Base-by-base conservation (phyloP, 139 green algal genomes). In the Pleodorina starrii region DNA sequence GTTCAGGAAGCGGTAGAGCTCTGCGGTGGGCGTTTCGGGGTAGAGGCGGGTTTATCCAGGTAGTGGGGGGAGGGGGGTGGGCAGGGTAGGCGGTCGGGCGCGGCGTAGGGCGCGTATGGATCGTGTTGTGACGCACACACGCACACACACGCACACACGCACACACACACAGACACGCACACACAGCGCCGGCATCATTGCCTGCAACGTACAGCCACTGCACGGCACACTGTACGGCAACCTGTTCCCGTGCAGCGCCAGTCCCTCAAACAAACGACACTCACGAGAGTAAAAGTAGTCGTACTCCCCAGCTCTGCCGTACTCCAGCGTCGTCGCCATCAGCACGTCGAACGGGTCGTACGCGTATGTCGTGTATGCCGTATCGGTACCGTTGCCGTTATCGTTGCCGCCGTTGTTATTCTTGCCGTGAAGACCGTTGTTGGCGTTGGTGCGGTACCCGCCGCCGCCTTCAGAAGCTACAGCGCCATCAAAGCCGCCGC, bases 271-370 rank as follows among this genome's bases (percentile, higher is more conserved):
- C n/a, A n/a, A n/a, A n/a, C n/a, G n/a, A n/a, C n/a, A n/a, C n/a
- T n/a, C n/a, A 88, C 82, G 29, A 16, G 82, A 25, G 35, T 88
- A 88, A 43, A 88, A 88, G 66, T 88, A 88, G 25, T 36, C 40
- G 35, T 79, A 88, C 68, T 88, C 63, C 19, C 82, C 82, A 0
- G 82, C 82, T 32, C 82, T 68, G 82, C 82, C 82, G 60, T 88
- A 88, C 66, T 79, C 66, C 7, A 88, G 66, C 1, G 82, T 80
- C 27, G 66, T 79, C 1, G 82, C 82, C 46, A 88, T 36, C 63
- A 88, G 43, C 5, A 88, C 82, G 35, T 88, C 82, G 16, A 79
- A 68, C 0, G 66, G 82, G 17, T 88, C 82, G 66, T 88, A 87
- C 27, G 48, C 29, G 25, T 79, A 88, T n/a, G 29, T 40, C 29